Percentiles rank a stretch among this genome's conserved stretches.
These are phyloP conservation scores for Sporothrix variecibatus DNA, from an alignment of 2,329 filamentous ascomycete species.

Conservation along the genomic window DNA sequence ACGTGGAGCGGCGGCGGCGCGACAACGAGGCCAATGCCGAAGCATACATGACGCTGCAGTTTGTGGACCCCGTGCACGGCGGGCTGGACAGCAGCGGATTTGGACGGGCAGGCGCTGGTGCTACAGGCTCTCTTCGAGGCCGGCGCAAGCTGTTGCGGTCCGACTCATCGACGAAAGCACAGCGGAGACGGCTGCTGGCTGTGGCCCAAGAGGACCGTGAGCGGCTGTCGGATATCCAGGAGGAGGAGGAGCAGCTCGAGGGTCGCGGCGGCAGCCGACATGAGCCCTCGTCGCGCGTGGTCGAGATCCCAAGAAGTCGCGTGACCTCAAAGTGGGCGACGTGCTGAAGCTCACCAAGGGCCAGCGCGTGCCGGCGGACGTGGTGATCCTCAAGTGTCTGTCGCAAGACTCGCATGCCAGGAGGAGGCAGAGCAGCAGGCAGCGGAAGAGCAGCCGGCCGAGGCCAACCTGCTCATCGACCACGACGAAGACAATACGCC, in stretches of 20 bases:
- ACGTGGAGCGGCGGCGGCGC: constrained; percentile 79
- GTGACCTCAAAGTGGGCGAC: constrained; percentile 90
- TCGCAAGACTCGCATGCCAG: constrained; percentile 38
- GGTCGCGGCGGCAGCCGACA: constrained; percentile 30
- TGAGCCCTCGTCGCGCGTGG: constrained; percentile 52
- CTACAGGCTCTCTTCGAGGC: constrained; percentile 27
- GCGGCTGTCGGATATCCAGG: constrained; percentile 65
- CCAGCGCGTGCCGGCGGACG: constrained; percentile 89
- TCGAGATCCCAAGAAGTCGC: constrained; percentile 79
- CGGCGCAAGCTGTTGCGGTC: constrained; percentile 52
- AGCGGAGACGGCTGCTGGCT: constrained; percentile 39
- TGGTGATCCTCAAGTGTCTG: constrained; percentile 82
- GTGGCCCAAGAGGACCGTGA: constrained; percentile 37
- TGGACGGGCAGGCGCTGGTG: background rate
- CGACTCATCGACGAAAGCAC: constrained; percentile 42
- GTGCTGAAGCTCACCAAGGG: constrained; percentile 92
- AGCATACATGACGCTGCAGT: constrained; percentile 74
- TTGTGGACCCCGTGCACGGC: constrained; percentile 57
- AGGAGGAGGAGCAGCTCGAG: constrained; percentile 64
- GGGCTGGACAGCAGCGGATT: constrained; percentile 26
- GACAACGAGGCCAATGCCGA: constrained; percentile 96
- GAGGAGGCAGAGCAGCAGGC: constrained; percentile 33
- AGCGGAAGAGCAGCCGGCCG: constrained; percentile 34
- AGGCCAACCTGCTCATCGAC: constrained; percentile 24
- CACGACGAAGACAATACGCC: constrained; percentile 29